Base-by-base conservation (phyloP, 2,329 filamentous ascomycete species). In the Daldinia sp. region DNA sequence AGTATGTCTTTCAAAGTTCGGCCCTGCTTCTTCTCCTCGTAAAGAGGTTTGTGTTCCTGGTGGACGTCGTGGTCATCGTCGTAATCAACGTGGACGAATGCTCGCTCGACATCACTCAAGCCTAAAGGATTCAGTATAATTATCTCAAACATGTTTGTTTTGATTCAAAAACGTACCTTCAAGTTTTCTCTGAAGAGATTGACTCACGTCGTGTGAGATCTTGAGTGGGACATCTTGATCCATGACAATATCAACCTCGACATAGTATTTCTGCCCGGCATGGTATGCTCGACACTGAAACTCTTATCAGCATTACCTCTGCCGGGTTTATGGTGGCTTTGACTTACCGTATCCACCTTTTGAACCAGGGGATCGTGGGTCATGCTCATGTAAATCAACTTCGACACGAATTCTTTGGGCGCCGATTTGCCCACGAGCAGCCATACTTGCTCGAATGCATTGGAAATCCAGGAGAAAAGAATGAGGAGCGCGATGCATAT, bases 221-320 rank as follows among this genome's bases (percentile, higher is more conserved):
- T 83, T 85, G 28, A 89, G 79, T 6, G 85, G 86, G 1, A 84
- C 81, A 3, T 82, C 79, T 68, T 85, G 85, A 73, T 88, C 84
- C 81, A 90, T 87, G 57, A 90, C 83, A 58, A 90, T 83, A 72
- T 90, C 88, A 4, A 90, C 84, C 72, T 90, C 88, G 18, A 89
- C 88, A 70, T 89, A 89, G 72, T 88, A 87, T 42, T 85, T 83
- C 69, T 89, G 86, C 0, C 88, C 88, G 0, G 87, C 86, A 73
- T 89, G 87, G 74, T 90, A 90, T 4, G 87, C 88, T 61, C 85
- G 84, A 76, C 85, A 87, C 79, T 81, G 53, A 13, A 28, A 33
- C 35, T 58, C 42, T 58, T 50, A 50, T 68, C 51, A 59, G 57
- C 35, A 41, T 42, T 18, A 13, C 44, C 37, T 62, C 42, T 42